These are phyloP conservation scores for Trichoderma asperelloides DNA, from an alignment of 495 filamentous ascomycete species.

Conservation along the genomic window DNA sequence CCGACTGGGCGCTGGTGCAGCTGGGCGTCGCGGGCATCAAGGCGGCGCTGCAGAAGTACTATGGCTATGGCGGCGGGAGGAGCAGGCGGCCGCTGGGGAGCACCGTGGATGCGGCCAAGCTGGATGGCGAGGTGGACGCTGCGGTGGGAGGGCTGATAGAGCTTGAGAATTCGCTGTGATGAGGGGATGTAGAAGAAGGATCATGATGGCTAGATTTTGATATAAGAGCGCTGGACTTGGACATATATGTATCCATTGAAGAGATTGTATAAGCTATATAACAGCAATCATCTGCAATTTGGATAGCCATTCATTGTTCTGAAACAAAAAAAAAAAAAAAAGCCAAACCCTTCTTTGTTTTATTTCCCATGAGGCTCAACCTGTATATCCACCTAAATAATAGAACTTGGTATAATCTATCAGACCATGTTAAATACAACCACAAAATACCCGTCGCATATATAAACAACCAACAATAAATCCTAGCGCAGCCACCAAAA, in stretches of 20 bases:
- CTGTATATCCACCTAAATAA: no score
- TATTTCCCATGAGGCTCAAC: no score
- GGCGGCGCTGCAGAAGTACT: slow-evolving; percentile 65
- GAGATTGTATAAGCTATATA: no score
- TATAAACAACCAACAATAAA: neutral
- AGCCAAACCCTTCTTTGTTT: no score
- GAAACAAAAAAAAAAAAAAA: no score
- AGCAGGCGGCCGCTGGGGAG: slow-evolving; percentile 16
- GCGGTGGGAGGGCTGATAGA: neutral
- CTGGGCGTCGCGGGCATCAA: slow-evolving; percentile 75
- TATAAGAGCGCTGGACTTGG: no score
- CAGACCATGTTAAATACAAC: neutral
- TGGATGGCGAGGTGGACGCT: slow-evolving; percentile 1
- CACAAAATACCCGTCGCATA: neutral
- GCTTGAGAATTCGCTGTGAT: neutral
- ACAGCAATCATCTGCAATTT: no score
- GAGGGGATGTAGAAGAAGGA: no score
- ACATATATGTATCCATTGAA: no score
- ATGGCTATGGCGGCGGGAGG: slow-evolving; percentile 56
- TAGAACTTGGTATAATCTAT: no score
- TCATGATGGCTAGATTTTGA: neutral
- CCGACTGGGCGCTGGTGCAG: slow-evolving; percentile 77
- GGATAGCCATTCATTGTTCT: no score
- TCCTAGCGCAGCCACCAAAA: neutral
- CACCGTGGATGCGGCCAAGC: neutral